phyloP scores from a whole-genome alignment of 1,284 basidiomycete species.

The Papiliotrema laurentii region DNA sequence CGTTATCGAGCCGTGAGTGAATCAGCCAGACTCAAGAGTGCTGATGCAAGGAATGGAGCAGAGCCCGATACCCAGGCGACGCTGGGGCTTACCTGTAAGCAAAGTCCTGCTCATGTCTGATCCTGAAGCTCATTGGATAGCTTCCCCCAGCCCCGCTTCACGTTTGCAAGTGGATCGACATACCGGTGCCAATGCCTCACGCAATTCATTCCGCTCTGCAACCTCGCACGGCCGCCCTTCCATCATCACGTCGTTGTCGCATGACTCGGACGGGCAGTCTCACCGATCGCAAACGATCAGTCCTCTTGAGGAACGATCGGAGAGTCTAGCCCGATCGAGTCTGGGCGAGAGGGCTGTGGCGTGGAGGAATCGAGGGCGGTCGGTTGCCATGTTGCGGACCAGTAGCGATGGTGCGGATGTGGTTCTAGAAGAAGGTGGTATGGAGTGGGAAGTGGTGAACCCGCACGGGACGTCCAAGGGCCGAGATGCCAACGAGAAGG shows the following conservation, averaged over 20 bases:
- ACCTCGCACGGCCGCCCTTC: slow-evolving; percentile 20
- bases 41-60: slow-evolving; percentile 16
- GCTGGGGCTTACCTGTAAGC: too few species aligned
- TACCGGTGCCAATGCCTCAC: slow-evolving; percentile 5
- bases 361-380: slow-evolving; percentile 19
- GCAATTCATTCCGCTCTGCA: slow-evolving; percentile 14
- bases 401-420: slow-evolving; percentile 41
- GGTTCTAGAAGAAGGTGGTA: slow-evolving; percentile 21
- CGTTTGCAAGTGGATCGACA: slow-evolving; percentile 6
- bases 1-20: slow-evolving; percentile 36
- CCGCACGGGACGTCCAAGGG: slow-evolving; percentile 33
- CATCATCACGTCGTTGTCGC: slow-evolving; percentile 19
- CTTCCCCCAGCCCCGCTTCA: slow-evolving; percentile 20
- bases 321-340: background rate
- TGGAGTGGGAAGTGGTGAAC: slow-evolving; percentile 37
- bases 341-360: slow-evolving; percentile 20
- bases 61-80: too few species aligned
- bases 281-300: background rate
- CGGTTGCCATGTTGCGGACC: slow-evolving; percentile 27
- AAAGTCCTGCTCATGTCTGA: background rate
- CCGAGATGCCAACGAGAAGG: slow-evolving; percentile 4
- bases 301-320: slow-evolving; percentile 1
- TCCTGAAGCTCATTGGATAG: slow-evolving; percentile 2
- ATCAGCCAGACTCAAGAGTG: slow-evolving; percentile 26
- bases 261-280: slow-evolving; percentile 12